Conservation (phyloP, 1,139 yeast species). For the Waltiozyma sp. region DNA sequence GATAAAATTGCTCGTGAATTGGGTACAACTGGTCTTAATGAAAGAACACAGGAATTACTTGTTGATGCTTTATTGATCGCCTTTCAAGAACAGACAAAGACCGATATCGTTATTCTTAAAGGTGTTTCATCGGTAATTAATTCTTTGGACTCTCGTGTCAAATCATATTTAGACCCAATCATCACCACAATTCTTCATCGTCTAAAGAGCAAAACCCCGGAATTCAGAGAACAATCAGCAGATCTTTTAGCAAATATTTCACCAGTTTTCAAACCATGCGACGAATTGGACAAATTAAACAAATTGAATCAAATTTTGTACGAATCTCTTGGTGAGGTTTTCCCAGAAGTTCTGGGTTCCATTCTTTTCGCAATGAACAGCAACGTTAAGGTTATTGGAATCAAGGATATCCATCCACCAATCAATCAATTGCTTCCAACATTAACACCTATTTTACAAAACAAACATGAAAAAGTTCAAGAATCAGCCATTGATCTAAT, state of each 20-base stretch:
- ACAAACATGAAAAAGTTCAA: slow-evolving; percentile 87
- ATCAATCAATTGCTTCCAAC: slow-evolving; percentile 77
- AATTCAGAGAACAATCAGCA: slow-evolving; percentile 77
- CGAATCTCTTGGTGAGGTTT: slow-evolving; percentile 91
- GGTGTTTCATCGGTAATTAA: slow-evolving; percentile 58
- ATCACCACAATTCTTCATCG: slow-evolving; percentile 66
- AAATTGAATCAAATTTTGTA: slow-evolving; percentile 69
- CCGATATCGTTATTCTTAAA: slow-evolving; percentile 42
- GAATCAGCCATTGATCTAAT: slow-evolving; percentile 72
- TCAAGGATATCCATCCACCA: slow-evolving; percentile 68
- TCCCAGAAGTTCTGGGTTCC: slow-evolving; percentile 88
- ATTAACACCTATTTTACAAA: slow-evolving; percentile 81
- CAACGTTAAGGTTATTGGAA: slow-evolving; percentile 40
- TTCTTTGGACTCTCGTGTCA: slow-evolving; percentile 59
- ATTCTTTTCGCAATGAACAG: slow-evolving; percentile 59
- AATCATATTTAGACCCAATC: slow-evolving; percentile 68
- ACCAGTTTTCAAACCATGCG: slow-evolving; percentile 57
- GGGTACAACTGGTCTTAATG: slow-evolving; percentile 43
- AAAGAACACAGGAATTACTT: slow-evolving; percentile 51
- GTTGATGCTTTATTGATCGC: slow-evolving; percentile 80
- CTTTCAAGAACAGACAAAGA: slow-evolving; percentile 64
- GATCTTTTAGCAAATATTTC: slow-evolving; percentile 63
- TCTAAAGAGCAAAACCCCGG: slow-evolving; percentile 61
- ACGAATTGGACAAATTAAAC: slow-evolving; percentile 49
- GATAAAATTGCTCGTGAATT: slow-evolving; percentile 33